Evolutionary conservation across 2,329 filamentous ascomycete genomes (phyloP), one percentile per base, ranked within the genome.

Genomic region (Pseudopithomyces chartarum): DNA sequence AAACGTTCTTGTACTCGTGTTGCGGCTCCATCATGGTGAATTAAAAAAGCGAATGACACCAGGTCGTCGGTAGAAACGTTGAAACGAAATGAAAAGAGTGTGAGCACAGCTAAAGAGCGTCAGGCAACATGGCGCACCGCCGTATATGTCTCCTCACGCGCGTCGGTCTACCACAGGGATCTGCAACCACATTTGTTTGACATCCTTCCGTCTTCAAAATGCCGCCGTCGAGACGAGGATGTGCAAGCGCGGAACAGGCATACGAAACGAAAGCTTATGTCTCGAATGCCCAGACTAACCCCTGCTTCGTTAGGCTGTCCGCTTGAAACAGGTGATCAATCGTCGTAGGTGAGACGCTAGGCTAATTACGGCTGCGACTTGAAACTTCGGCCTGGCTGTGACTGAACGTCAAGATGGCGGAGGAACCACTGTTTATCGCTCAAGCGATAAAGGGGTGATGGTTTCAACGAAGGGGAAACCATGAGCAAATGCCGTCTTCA

Each of bases 291-390:
- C 45, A 40, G 54, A 45, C 62, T 67, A 67, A 51, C 55, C 55
- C 44, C 34, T 51, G 60, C 17, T 54, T 52, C 58, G 68, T 68
- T 67, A 68, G 64, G 22, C 57, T 45, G 52, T 54, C 43, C 56
- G 50, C 58, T 51, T 67, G 64, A 73, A 71, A 73, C 70, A 40
- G 48, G 47, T 43, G 61, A 47, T 73, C 69, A 69, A 66, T 67
- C 67, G 67, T 66, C 63, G 69, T 66, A 65, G 65, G 67, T 71
- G 60, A 64, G 64, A 72, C 54, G 61, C 66, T 65, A 68, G 48
- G 49, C 55, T 49, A 47, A 22, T 51, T 50, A 57, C 52, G 65
- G 64, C 43, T 22, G 61, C 57, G 52, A 57, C 38, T 47, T 68
- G 64, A 67, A 68, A 68, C 65, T 33, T 34, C n/a, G 17, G 32